These are phyloP conservation scores for Oenanthe sinensis DNA, from an alignment of 129 eudicot genomes.

Conservation along the genomic window DNA sequence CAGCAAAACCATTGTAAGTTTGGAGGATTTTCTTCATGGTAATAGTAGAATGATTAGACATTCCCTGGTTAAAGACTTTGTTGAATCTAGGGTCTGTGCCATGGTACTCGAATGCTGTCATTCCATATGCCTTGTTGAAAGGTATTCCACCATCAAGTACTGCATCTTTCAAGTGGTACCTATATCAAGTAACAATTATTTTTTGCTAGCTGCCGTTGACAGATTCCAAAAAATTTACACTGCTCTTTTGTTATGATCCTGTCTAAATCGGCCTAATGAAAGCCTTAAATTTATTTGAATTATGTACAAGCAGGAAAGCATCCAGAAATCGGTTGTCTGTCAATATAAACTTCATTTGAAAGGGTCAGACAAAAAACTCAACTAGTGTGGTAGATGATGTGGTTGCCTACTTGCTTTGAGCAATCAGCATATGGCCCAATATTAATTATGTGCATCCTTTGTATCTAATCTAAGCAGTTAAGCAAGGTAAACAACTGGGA, in stretches of 20 bases:
- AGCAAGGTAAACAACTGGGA: too few relatives aligned
- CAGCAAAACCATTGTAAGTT: slow-evolving; percentile 17
- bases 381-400: neutral
- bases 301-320: neutral
- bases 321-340: neutral
- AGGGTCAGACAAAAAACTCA: neutral
- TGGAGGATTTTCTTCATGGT: slow-evolving; percentile 17
- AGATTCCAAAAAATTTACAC: neutral
- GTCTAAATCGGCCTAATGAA: neutral
- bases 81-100: slow-evolving; percentile 1
- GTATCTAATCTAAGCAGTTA: too few relatives aligned
- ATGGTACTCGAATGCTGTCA: slow-evolving; percentile 6
- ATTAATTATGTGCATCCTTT: too few relatives aligned
- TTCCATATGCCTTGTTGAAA: slow-evolving; percentile 15
- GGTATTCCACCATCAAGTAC: slow-evolving; percentile 17
- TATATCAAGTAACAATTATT: neutral
- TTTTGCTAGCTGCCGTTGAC: neutral
- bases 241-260: neutral
- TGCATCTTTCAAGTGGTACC: slow-evolving; percentile 20
- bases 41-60: slow-evolving; percentile 13
- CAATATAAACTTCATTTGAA: neutral
- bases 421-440: neutral
- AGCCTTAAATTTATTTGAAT: too few relatives aligned
- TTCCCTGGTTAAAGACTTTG: slow-evolving; percentile 15
- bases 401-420: neutral